Conservation (phyloP, 192 early-diverging fungal genomes). For the Coemansia sp. region DNA sequence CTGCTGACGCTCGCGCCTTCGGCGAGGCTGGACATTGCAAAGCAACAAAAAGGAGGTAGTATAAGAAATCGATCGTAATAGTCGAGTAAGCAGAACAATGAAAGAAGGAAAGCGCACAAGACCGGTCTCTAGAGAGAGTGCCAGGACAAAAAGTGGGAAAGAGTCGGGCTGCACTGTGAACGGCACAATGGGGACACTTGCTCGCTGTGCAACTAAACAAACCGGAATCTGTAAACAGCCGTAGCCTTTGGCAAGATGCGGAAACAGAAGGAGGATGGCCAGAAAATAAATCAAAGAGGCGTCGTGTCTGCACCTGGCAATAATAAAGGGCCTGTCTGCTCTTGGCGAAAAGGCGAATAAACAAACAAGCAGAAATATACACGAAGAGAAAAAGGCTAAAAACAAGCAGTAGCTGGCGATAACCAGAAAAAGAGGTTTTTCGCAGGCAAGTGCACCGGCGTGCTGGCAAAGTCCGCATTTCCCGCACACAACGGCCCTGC, state of each 20-base stretch:
- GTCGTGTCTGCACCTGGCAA: not conserved
- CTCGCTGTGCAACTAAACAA: not conserved
- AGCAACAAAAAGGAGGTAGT: not conserved
- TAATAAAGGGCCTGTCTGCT: not conserved
- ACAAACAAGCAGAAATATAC: not conserved
- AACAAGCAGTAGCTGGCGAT: not conserved
- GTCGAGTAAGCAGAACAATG: slow-evolving; percentile 15
- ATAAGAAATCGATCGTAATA: slow-evolving; percentile 12
- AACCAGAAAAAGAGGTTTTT: not conserved
- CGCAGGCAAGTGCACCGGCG: not conserved
- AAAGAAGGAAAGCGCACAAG: slow-evolving; percentile 9
- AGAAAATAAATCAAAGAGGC: not conserved
- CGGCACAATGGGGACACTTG: not conserved
- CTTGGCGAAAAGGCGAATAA: not conserved
- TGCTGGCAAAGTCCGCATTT: not conserved
- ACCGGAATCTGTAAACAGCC: slow-evolving; percentile 9
- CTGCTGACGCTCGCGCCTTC: slow-evolving; percentile 12
- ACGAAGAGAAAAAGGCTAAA: slow-evolving; percentile 1
- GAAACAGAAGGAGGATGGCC: not conserved
- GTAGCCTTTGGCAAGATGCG: not conserved
- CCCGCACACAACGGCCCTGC: not conserved
- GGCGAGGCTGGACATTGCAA: slow-evolving; percentile 4
- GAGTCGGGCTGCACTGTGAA: not conserved
- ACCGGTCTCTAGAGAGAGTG: not conserved
- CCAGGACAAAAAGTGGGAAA: not conserved